These are phyloP conservation scores for Petunia secreta DNA, from an alignment of 257 asterid genomes.

Conservation along the genomic window DNA sequence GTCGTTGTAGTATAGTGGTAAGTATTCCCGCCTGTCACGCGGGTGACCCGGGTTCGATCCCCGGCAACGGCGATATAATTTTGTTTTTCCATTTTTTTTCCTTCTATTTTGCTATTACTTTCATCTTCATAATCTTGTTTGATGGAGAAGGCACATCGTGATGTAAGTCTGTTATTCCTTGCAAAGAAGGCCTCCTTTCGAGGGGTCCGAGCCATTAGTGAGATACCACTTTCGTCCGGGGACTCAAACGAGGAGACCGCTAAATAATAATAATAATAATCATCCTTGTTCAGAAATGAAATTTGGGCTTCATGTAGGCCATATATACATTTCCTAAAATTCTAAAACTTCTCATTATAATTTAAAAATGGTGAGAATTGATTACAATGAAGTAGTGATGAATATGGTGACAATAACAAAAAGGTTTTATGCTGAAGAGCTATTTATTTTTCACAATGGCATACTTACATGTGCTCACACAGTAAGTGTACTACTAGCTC, in stretches of 20 bases:
- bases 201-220: no score
- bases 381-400: background rate
- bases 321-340: background rate
- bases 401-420: background rate
- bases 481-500: background rate
- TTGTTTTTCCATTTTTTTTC: no score
- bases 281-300: no score
- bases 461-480: background rate
- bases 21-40: constrained; percentile 99
- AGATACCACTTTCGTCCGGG: no score
- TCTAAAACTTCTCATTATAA: background rate
- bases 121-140: background rate
- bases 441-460: constrained; percentile 9
- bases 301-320: no score
- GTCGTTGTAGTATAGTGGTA: constrained; percentile 98
- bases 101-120: no score
- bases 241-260: no score
- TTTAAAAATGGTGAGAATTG: no score
- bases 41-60: constrained; percentile 99
- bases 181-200: background rate
- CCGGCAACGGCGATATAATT: constrained; percentile 71
- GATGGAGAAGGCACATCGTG: background rate
- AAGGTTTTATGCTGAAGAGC: background rate
- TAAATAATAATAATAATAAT: no score
- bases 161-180: background rate